Conservation (phyloP, 2,329 filamentous ascomycete genomes). For the Neurospora crassa region DNA sequence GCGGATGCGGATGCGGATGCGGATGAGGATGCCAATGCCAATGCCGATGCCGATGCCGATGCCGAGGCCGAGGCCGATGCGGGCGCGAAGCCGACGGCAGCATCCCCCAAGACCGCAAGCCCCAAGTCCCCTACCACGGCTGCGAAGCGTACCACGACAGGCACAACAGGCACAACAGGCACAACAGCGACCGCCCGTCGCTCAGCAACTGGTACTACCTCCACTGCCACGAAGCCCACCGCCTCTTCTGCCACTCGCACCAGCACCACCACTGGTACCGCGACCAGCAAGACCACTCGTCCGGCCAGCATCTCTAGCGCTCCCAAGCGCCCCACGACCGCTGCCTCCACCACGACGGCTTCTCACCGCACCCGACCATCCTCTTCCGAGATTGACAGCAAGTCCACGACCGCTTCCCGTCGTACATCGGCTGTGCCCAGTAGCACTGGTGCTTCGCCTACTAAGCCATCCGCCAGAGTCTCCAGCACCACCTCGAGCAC, state of each 20-base stretch:
- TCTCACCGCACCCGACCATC: constrained; percentile 26
- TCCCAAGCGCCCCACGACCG: constrained; percentile 23
- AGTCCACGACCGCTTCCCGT: constrained; percentile 20
- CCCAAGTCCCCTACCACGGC: constrained; percentile 6
- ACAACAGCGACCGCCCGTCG: constrained; percentile 11
- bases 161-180: constrained; percentile 13
- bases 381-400: constrained; percentile 29
- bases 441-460: constrained; percentile 16
- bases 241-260: constrained; percentile 21
- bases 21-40: not conserved
- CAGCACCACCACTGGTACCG: constrained; percentile 16
- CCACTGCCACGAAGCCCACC: constrained; percentile 22
- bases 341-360: constrained; percentile 19
- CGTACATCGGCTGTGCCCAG: constrained; percentile 24
- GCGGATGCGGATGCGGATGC: constrained; percentile 7
- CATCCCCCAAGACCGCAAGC: constrained; percentile 5
- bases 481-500: constrained; percentile 20
- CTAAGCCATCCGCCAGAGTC: constrained; percentile 10
- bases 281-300: constrained; percentile 22
- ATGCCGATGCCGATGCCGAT: not conserved
- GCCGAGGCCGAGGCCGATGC: constrained; percentile 7
- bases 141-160: constrained; percentile 16
- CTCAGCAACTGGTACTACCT: constrained; percentile 17
- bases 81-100: constrained; percentile 12
- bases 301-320: constrained; percentile 19